A percentile compares a stretch with the other conserved stretches of the same genome.
These are phyloP conservation scores for Podochytrium sp. DNA, from an alignment of 192 early-diverging fungal genomes.

Conservation along the genomic window DNA sequence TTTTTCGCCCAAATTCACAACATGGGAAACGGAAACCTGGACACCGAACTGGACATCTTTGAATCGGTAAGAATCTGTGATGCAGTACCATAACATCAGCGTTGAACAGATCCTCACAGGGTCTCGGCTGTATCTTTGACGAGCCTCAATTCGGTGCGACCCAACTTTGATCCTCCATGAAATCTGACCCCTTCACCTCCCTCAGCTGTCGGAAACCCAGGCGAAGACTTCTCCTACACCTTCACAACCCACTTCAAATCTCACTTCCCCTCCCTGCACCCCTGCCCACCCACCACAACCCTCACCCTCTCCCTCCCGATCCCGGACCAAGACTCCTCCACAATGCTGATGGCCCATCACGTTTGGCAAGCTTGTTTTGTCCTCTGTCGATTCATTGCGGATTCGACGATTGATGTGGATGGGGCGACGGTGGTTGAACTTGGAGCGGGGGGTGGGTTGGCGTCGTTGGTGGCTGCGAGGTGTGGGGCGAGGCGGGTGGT, in stretches of 20 bases:
- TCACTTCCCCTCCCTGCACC: not conserved
- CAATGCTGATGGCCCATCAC: constrained; percentile 29
- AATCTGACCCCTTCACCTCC: not conserved
- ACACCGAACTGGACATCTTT: constrained; percentile 15
- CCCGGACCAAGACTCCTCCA: not conserved
- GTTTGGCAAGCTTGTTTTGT: constrained; percentile 21
- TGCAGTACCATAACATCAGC: not conserved
- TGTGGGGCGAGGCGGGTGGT: constrained; percentile 27
- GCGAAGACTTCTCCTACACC: not conserved
- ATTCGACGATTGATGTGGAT: not conserved
- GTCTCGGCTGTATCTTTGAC: constrained; percentile 20
- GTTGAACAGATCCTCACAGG: not conserved
- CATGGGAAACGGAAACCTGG: no score
- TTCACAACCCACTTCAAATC: constrained; percentile 1
- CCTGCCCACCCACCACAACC: not conserved
- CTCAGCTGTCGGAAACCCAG: constrained; percentile 16
- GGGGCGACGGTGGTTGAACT: constrained; percentile 13
- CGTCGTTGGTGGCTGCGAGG: not conserved
- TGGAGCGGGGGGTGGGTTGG: constrained; percentile 22
- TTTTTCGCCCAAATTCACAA: no score
- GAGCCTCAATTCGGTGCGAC: constrained; percentile 28
- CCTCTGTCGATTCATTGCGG: not conserved
- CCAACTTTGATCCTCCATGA: not conserved
- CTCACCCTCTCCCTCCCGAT: not conserved
- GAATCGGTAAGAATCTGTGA: constrained; percentile 4